Base-by-base conservation (phyloP, 2,329 filamentous ascomycete genomes). In the Phialophora verrucosa region DNA sequence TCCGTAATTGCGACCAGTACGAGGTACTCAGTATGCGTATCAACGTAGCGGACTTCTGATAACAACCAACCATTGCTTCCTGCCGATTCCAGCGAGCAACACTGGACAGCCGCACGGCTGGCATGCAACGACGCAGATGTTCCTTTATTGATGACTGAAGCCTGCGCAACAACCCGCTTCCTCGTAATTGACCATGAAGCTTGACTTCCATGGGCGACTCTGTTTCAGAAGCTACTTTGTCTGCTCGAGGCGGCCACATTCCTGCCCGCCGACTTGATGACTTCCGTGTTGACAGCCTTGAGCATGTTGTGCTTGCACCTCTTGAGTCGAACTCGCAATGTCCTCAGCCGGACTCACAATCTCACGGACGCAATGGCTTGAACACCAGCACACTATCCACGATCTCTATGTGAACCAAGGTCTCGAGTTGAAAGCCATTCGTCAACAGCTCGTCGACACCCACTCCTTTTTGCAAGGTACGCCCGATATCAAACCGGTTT, bases 381-480 rank as follows among this genome's bases (percentile, higher is more conserved):
- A 54, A 25, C 59, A 62, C 25, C 20, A 59, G 44, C 35, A 25
- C 11, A 49, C 23, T 12, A 59, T 59, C 12, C 17, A 50, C 29
- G 25, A 55, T 23, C 59, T 62, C 31, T 62, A 62, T 29, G 25
- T 62, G 1, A n/a, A 6, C 4, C 49, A 62, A 32, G 10, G 23
- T 12, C 20, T 38, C 6, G 20, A 29, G 3, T 42, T 62, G 31
- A 54, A 62, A 23, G n/a, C n/a, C 12, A 27, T 62, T n/a, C 47
- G 61, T 27, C 32, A 57, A 42, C 17, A 57, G 8, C 61, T 63
- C 32, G 11, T 27, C 27, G 42, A 63, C n/a, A 4, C 12, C 12
- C 44, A 12, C 29, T 25, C 27, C 4, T 65, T 65, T 11, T 25
- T n/a, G 57, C 58, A 20, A 64, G 62, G 62, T 64, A 55, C 42